Percentiles rank a stretch among this genome's conserved stretches.
These are phyloP conservation scores for Fusarium sp. DNA, from an alignment of 2,329 filamentous ascomycete genomes.

Conservation along the genomic window DNA sequence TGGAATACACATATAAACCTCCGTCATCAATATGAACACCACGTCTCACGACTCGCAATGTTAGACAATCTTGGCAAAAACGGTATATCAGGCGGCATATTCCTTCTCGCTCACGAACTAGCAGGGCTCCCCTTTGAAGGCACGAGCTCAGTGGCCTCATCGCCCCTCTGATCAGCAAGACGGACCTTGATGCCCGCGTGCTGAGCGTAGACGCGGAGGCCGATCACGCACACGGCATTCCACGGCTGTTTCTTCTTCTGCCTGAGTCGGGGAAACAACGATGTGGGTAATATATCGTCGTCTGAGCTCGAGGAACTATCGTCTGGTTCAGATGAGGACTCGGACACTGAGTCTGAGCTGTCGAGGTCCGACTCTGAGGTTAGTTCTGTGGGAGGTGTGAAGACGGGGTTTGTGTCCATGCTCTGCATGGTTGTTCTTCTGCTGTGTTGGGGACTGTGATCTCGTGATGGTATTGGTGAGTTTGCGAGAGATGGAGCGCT, in stretches of 20 bases:
- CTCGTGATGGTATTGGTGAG: slow-evolving; percentile 9
- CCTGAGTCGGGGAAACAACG: not conserved
- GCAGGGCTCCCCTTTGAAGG: slow-evolving; percentile 22
- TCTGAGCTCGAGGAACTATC: slow-evolving; percentile 44
- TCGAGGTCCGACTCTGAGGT: slow-evolving; percentile 21
- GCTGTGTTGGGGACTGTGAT: slow-evolving; percentile 6
- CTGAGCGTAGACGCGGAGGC: slow-evolving; percentile 54
- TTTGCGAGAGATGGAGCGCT: not conserved
- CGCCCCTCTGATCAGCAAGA: slow-evolving; percentile 49
- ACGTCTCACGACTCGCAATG: not conserved
- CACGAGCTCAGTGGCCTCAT: slow-evolving; percentile 41
- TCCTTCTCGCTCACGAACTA: slow-evolving; percentile 2
- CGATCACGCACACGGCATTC: slow-evolving; percentile 58
- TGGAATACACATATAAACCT: not conserved
- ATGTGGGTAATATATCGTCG: slow-evolving; percentile 12
- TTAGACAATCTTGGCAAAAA: not conserved
- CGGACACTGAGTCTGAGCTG: slow-evolving; percentile 39
- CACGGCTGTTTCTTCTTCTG: slow-evolving; percentile 47
- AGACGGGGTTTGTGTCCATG: slow-evolving; percentile 23
- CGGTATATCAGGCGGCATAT: not conserved
- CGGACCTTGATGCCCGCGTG: slow-evolving; percentile 51
- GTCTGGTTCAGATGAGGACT: slow-evolving; percentile 35
- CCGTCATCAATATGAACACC: slow-evolving; percentile 12
- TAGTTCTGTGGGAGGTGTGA: slow-evolving; percentile 32
- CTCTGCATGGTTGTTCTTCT: slow-evolving; percentile 24